phyloP scores from a whole-genome alignment of 331 rosid species.

The Stylosanthes scabra region DNA sequence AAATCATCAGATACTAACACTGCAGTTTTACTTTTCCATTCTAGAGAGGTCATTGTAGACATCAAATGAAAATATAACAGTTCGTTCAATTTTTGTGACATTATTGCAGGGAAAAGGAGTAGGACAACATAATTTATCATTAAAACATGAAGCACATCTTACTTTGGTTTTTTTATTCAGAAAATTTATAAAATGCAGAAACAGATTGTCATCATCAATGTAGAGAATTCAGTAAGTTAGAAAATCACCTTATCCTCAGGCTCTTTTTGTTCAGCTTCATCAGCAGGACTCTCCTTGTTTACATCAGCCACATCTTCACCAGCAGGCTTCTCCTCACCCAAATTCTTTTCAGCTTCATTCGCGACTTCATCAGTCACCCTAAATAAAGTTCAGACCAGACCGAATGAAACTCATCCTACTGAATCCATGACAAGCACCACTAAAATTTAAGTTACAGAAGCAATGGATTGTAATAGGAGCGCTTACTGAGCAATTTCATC shows the following conservation, averaged over 20 bases:
- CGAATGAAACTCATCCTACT: neutral
- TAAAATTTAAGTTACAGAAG: neutral
- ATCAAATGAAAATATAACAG: neutral
- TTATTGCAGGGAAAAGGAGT: neutral
- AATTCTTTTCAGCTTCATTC: slow-evolving; percentile 67
- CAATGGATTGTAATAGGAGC: neutral
- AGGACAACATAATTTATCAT: neutral
- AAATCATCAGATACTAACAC: neutral
- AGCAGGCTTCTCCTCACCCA: slow-evolving; percentile 65
- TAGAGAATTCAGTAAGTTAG: neutral
- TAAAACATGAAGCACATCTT: neutral
- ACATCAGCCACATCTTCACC: slow-evolving; percentile 56
- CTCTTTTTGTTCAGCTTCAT: slow-evolving; percentile 77
- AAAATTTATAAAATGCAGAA: neutral
- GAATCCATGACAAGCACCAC: neutral
- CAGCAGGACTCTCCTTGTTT: slow-evolving; percentile 69
- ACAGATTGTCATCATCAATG: neutral
- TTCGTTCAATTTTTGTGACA: neutral
- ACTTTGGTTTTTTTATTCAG: neutral
- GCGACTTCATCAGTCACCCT: slow-evolving; percentile 73
- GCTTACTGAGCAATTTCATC: slow-evolving; percentile 82
- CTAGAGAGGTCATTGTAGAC: neutral
- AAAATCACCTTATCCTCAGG: slow-evolving; percentile 80
- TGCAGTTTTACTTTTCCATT: neutral
- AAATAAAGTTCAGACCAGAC: neutral